Evolutionary conservation across 305 asterid genomes (phyloP), one percentile per base, ranked within the genome.

Genomic region (Rubia balearica): DNA sequence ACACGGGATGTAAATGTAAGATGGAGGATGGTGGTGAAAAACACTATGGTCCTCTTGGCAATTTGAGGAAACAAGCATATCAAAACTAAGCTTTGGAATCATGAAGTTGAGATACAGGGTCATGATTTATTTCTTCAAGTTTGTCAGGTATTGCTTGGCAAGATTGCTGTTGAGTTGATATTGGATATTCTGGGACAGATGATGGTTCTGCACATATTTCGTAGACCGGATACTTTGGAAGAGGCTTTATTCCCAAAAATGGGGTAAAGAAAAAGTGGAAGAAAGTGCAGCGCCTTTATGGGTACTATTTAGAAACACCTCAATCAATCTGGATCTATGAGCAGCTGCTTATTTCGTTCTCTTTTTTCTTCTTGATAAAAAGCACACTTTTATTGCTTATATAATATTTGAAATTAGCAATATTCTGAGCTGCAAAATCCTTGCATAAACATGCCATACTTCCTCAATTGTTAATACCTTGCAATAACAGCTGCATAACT

Each of bases 21-120:
- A 63, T 66, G 74, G 38, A 69, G 30, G 68, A 85, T 76, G 78
- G 27, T 70, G 81, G 78, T 71, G 86, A 65, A 62, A 83, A 74
- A 60, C 70, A 74, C 43, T 78, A 79, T 77, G 96, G 97, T 14
- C 97, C 98, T 70, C 86, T 90, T 45, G 88, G 89, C 45, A 81
- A 76, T 83, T 76, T 93, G 78, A 81, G 81, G 83, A 67, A 85
- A 79, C 89, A 85, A 81, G 87, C 85, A 91, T 88, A 86, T 79
- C 85, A 88, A 83, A 79, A 70, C 45, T 84, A 80, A 87, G 69
- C 33, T 61, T 71, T 61, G 22, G 13, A 30, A 48, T 16, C 46
- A 16, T 40, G 51, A 27, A 8, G 27, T 8, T 19, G 30, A 65
- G 43, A 10, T 19, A 27, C 61, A 67, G 0, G 0, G 42, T 48